Percentiles rank a stretch among this genome's conserved stretches.
phyloP scores from a whole-genome alignment of 495 filamentous ascomycete genomes.

The Podospora australis region DNA sequence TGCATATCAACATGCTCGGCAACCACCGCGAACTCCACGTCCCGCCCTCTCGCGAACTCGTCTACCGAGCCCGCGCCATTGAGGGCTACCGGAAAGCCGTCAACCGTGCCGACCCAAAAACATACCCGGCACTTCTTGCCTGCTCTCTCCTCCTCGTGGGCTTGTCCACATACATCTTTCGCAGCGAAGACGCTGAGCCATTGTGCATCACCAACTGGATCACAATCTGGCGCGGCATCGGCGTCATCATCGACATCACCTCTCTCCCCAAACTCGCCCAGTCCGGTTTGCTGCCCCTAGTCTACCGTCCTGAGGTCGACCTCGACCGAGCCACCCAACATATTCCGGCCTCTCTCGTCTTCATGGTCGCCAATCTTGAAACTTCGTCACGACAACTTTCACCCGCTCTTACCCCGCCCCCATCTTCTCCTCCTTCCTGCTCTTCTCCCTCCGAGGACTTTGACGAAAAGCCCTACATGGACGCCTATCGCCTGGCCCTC shows the following conservation, averaged over 20 bases:
- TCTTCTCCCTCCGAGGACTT: too few relatives aligned
- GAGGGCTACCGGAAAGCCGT: slow-evolving; percentile 41
- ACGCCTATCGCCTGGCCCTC: slow-evolving; percentile 32
- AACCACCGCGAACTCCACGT: slow-evolving; percentile 15
- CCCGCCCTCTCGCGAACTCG: slow-evolving; percentile 14
- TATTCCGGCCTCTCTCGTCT: slow-evolving; percentile 37
- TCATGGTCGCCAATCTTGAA: too few relatives aligned
- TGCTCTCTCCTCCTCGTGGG: slow-evolving; percentile 37
- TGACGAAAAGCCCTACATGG: slow-evolving; percentile 21
- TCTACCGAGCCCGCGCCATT: slow-evolving; percentile 38
- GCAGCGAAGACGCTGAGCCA: slow-evolving; percentile 27
- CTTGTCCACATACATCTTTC: slow-evolving; percentile 36
- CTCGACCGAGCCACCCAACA: slow-evolving; percentile 25
- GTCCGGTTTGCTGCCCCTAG: slow-evolving; percentile 29
- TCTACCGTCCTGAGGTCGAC: slow-evolving; percentile 36
- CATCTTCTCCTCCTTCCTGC: too few relatives aligned
- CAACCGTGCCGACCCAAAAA: slow-evolving; percentile 26
- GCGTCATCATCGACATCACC: slow-evolving; percentile 33
- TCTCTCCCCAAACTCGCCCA: slow-evolving; percentile 12
- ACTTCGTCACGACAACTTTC: too few relatives aligned
- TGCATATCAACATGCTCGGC: slow-evolving; percentile 33
- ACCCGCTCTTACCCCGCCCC: slow-evolving; percentile 29
- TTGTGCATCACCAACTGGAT: slow-evolving; percentile 43
- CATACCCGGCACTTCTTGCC: slow-evolving; percentile 36
- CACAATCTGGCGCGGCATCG: slow-evolving; percentile 40